Evolutionary conservation across 768 basidiomycete species (phyloP).

Genomic region (Lentinula detonsa): DNA sequence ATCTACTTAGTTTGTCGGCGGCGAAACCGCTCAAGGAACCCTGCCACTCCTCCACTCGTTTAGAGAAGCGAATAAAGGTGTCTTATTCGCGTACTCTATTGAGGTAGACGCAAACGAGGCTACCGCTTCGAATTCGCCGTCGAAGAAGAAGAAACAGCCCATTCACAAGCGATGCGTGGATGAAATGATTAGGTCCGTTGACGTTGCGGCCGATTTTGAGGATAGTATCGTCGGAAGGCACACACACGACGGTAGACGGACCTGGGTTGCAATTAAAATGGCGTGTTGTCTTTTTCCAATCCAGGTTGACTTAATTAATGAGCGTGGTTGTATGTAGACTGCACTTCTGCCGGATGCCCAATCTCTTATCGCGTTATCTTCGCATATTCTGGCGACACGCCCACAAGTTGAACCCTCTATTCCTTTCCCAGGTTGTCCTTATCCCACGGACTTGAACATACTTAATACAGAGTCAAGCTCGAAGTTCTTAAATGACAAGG

Average conservation of each 20-base stretch:
- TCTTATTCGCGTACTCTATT: slow-evolving; percentile 78
- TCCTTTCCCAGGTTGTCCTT: slow-evolving; percentile 67
- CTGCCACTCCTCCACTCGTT: slow-evolving; percentile 59
- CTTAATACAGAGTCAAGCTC: slow-evolving; percentile 19
- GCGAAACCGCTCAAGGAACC: slow-evolving; percentile 68
- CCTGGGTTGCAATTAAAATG: slow-evolving; percentile 85
- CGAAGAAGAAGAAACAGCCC: slow-evolving; percentile 18
- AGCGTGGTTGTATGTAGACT: slow-evolving; percentile 32
- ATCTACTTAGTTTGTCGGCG: slow-evolving; percentile 72
- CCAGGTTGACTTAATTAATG: neutral
- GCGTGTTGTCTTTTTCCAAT: slow-evolving; percentile 29
- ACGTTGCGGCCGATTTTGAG: slow-evolving; percentile 80
- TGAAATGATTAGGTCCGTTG: slow-evolving; percentile 73
- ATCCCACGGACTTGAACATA: slow-evolving; percentile 50
- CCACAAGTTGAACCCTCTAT: slow-evolving; percentile 22
- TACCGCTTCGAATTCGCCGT: slow-evolving; percentile 19
- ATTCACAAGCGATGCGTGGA: slow-evolving; percentile 59
- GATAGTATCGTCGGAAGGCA: slow-evolving; percentile 27
- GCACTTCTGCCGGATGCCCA: slow-evolving; percentile 62
- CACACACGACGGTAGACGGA: slow-evolving; percentile 38
- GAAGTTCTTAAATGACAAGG: slow-evolving; percentile 37
- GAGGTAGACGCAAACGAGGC: slow-evolving; percentile 69
- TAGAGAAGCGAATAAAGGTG: slow-evolving; percentile 64
- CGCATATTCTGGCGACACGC: slow-evolving; percentile 44
- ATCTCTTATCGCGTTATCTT: slow-evolving; percentile 57